Base-by-base conservation (phyloP, 2,329 filamentous ascomycete species). In the Paecilomyces niveus region DNA sequence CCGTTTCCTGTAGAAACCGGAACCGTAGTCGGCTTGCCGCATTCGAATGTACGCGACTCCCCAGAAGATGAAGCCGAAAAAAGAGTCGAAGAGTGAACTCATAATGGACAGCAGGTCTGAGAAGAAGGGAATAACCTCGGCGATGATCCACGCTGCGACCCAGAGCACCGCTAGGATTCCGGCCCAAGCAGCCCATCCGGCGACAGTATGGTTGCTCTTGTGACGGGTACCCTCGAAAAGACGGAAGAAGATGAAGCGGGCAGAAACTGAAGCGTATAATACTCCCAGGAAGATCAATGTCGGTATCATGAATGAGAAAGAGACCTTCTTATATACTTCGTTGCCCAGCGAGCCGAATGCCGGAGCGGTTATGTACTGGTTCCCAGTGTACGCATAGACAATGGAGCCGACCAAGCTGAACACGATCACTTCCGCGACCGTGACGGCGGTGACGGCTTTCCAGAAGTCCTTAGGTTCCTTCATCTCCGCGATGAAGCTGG, bases 401-500 rank as follows among this genome's bases (percentile, higher is more conserved):
- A 96, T 83, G 2, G 83, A 81, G 22, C 92, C 92, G 32, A 95
- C 89, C 52, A 94, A 76, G 68, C 87, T 89, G 76, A 96, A 97
- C 18, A 96, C 81, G 59, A 96, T 83, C 58, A 96, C 83, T 69
- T 97, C 92, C 57, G 88, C 88, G 63, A 96, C 89, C 10, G 92
- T 96, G 61, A 95, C 92, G 1, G 88, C 88, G 85, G 91, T 96
- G 1, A 97, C 83, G 1, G 92, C 90, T 76, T 97, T 97, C 66
- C 91, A 91, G 70, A 97, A 97, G 65, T 97, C 92, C 58, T 83
- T 86, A 1, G 82, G 85, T 53, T 85, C 79, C 69, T 83, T 89
- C 92, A 97, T 97, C 74, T 97, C 92, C 3, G 92, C 92, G 63
- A 97, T 97, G 78, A 97, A 97, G 65, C 89, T 93, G 0, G 92